Base-by-base conservation (phyloP, 1,139 yeast genomes). In the Candida sanyaensis region DNA sequence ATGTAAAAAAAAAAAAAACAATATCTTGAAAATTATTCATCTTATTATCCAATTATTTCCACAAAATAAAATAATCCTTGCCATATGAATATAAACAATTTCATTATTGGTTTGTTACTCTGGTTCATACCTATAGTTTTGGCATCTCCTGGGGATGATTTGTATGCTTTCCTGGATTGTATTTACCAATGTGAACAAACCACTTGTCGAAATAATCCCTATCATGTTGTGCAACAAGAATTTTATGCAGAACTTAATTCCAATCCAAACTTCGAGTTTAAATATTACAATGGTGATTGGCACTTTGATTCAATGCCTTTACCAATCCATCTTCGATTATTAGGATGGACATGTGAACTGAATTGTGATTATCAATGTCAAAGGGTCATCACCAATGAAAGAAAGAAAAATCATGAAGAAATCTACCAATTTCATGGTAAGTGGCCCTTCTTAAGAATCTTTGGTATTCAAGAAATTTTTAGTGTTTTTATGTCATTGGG, bases 301-400 rank as follows among this genome's bases (percentile, higher is more conserved):
- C 46, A 45, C 6, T 79, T 77, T 50, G 64, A 59, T 13, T 47
- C 58, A 11, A 58, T 66, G 50, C 78, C 79, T 1, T 58, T 83
- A 28, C 71, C 83, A 0, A 50, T 62, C 12, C 65, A 75, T 49
- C 67, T 87, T 44, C 64, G 68, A 39, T 51, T 80, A 2, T 62
- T 91, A 12, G 73, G 77, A 3, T 93, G 99, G 99, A 80, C 82
- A 49, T 92, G 98, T 63, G 68, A 69, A 8, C 80, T 84, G 42
- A 86, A 93, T 62, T 93, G 99, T 66, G 98, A 93, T 66, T 93
- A 93, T 66, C 86, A 83, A 56, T 93, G 99, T 63, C 98, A 93
- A 64, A 81, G 88, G 50, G 64, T 80, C 12, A 73, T 92, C 41
- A 91, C 97, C 0, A 57, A 60, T 2, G 69, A 76, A 42, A 72